Base-by-base conservation (phyloP, 371 early-diverging fungal genomes). In the Mortierella sp. region DNA sequence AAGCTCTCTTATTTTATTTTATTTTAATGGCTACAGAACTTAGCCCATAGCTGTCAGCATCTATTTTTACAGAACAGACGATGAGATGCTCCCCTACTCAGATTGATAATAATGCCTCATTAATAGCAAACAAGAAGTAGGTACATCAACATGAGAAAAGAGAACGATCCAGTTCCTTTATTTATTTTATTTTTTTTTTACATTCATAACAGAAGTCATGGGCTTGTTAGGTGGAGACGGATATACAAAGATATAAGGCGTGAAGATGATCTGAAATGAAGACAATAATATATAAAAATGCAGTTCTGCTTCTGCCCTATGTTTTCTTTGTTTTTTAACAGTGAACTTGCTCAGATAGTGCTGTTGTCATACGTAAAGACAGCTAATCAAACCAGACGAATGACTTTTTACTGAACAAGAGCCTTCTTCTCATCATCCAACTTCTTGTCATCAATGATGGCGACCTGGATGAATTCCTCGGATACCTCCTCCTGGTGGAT, bases 371-470 rank as follows among this genome's bases (percentile, higher is more conserved):
- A 10, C 9, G 36, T 22, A n/a, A 50, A n/a, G 50, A 21, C 50
- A 50, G 50, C n/a, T n/a, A n/a, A 8, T 50, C n/a, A 43, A 43
- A 13, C 43, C 10, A 36, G 33, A 19, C 2, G n/a, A 59, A 8
- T 59, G 58, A 9, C 36, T 63, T 32, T 15, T 66, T 52, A 60
- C 28, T 50, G 21, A 64, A 50, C 41, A 22, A 67, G 41, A 40
- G 72, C 32, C 67, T 68, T 68, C 73, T 71, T 72, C 70, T 78
- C 70, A 38, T 78, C 78, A 28, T 73, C 74, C 40, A 61, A 43
- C 69, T 70, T 74, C 75, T 80, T 79, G 69, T 77, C 67, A 41
- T 80, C 81, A 21, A 74, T 57, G 40, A 74, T 60, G 1, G 71
- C 67, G 16, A 80, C 72, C 75, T 80, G 74, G 58, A 75, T 60